Evolutionary conservation across 2,329 filamentous ascomycete species (phyloP).

Genomic region (Teratosphaeria zuluensis): DNA sequence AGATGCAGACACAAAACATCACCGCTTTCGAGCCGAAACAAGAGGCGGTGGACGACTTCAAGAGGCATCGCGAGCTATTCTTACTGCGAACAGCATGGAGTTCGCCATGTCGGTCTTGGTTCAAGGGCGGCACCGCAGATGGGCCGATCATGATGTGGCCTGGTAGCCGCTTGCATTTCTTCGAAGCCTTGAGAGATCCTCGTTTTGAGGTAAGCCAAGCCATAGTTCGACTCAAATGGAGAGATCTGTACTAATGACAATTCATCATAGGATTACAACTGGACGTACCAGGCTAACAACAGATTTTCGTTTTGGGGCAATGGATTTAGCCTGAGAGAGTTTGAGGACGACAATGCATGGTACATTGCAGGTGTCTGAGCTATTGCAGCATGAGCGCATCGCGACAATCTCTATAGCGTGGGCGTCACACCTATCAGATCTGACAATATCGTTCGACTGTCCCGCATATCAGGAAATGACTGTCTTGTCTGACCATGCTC

Average conservation of each 20-base stretch:
- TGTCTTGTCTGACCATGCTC: too few relatives aligned
- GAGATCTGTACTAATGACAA: background rate
- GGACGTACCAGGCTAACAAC: constrained; percentile 2
- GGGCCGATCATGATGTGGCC: constrained; percentile 23
- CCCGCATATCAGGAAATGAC: too few relatives aligned
- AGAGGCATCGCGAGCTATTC: constrained; percentile 7
- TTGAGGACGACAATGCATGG: constrained; percentile 8
- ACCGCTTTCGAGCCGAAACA: constrained; percentile 6
- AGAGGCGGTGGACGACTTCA: constrained; percentile 5
- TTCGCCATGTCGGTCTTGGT: constrained; percentile 14
- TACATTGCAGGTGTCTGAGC: background rate
- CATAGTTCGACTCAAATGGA: background rate
- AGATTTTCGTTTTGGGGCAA: constrained; percentile 10
- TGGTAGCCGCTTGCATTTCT: constrained; percentile 13
- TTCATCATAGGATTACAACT: constrained; percentile 2
- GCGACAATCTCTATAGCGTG: too few relatives aligned
- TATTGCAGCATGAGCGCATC: too few relatives aligned
- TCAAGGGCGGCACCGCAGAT: constrained; percentile 20
- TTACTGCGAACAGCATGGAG: constrained; percentile 9
- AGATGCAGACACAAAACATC: constrained; percentile 12
- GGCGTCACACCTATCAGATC: too few relatives aligned
- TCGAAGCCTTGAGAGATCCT: constrained; percentile 5
- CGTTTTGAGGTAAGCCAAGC: background rate
- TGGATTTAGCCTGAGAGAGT: constrained; percentile 11
- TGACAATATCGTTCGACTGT: too few relatives aligned